Evolutionary conservation across 306 rosid species (phyloP).

Genomic region (Echinosophora koreensis): DNA sequence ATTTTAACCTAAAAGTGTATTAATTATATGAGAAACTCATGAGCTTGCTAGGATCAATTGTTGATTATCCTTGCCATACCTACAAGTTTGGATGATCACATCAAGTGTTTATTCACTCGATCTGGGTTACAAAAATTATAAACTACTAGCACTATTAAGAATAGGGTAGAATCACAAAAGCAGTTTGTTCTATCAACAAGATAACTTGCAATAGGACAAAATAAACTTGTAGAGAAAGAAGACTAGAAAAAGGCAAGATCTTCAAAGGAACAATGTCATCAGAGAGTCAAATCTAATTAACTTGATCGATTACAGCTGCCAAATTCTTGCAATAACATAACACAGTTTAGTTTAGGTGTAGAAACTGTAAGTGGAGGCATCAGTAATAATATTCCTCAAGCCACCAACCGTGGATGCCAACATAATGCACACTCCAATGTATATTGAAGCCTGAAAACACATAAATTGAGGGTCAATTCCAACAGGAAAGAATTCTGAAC

Average conservation of each 20-base stretch:
- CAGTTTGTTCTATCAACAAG: neutral
- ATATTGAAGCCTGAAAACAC: conserved; percentile 67
- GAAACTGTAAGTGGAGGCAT: conserved; percentile 88
- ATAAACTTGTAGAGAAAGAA: neutral
- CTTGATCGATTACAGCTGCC: neutral
- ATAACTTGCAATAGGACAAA: neutral
- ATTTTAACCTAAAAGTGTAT: too few relatives aligned
- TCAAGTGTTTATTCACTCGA: neutral
- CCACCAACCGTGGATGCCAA: conserved; percentile 94
- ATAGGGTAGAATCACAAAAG: neutral
- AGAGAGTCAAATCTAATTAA: neutral
- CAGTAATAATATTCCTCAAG: conserved; percentile 76
- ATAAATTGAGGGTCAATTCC: conserved; percentile 14
- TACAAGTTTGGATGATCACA: too few relatives aligned
- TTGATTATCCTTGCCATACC: too few relatives aligned
- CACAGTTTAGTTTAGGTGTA: conserved; percentile 60
- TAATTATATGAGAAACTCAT: too few relatives aligned
- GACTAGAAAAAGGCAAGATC: neutral
- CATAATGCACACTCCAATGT: conserved; percentile 83
- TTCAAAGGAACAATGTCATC: neutral
- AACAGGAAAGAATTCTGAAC: conserved; percentile 9
- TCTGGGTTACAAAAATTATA: neutral
- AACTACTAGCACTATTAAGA: neutral
- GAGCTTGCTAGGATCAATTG: too few relatives aligned
- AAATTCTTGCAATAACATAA: neutral